phyloP scores from a whole-genome alignment of 2,329 filamentous ascomycete species.

The Trichoderma gracile region DNA sequence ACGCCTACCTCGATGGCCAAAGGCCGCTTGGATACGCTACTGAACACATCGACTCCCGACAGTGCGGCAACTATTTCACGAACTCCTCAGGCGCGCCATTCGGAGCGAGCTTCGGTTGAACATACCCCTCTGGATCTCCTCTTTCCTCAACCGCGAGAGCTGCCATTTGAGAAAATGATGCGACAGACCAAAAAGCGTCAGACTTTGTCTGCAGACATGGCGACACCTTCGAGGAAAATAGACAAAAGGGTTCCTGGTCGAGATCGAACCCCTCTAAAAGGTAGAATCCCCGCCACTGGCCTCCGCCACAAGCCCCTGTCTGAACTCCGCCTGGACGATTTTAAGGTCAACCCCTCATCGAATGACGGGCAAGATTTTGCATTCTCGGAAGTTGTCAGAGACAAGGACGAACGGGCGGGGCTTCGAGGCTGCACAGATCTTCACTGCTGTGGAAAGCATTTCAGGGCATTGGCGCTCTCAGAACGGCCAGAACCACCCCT shows the following conservation, averaged over 20 bases:
- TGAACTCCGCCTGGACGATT: slow-evolving; percentile 67
- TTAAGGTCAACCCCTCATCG: slow-evolving; percentile 74
- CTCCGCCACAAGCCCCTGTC: slow-evolving; percentile 60
- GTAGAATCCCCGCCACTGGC: slow-evolving; percentile 35
- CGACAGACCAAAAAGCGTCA: slow-evolving; percentile 20
- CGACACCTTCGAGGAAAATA: slow-evolving; percentile 26
- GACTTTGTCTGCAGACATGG: not conserved
- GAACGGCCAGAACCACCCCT: slow-evolving; percentile 47
- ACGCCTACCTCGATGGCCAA: slow-evolving; percentile 27
- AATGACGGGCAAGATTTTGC: slow-evolving; percentile 74
- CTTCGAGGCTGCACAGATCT: slow-evolving; percentile 73
- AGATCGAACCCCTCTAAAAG: slow-evolving; percentile 25
- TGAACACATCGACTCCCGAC: slow-evolving; percentile 35
- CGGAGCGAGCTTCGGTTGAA: not conserved
- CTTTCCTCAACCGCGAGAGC: slow-evolving; percentile 45
- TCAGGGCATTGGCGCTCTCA: slow-evolving; percentile 63
- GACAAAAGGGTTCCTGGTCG: slow-evolving; percentile 28
- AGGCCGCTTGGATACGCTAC: slow-evolving; percentile 38
- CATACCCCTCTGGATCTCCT: slow-evolving; percentile 35
- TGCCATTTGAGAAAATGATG: slow-evolving; percentile 42
- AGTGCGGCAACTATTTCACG: slow-evolving; percentile 29
- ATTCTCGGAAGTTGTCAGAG: slow-evolving; percentile 73
- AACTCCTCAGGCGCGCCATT: slow-evolving; percentile 28
- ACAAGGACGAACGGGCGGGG: slow-evolving; percentile 66
- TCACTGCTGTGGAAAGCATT: slow-evolving; percentile 74